These are phyloP conservation scores for Scenedesmus sp. DNA, from an alignment of 163 green algal species.

Conservation along the genomic window DNA sequence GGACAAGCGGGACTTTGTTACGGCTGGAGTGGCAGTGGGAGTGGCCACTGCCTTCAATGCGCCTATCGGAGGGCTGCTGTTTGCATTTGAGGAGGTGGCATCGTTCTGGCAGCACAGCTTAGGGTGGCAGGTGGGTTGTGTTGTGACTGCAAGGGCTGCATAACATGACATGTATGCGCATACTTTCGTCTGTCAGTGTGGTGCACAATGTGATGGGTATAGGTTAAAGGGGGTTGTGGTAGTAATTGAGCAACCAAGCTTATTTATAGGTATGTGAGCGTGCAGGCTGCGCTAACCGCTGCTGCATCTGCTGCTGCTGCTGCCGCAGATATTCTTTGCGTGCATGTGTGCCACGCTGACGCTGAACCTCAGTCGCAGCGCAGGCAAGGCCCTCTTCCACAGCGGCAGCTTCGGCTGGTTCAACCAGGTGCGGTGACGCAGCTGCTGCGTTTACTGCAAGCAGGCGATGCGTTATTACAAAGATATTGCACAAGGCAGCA, in stretches of 20 bases:
- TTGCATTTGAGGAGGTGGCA: constrained; percentile 94
- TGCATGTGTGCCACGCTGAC: constrained; percentile 86
- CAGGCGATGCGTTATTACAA: not conserved
- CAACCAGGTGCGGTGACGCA: constrained; percentile 59
- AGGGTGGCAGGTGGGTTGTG: constrained; percentile 64
- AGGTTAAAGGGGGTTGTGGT: too few relatives aligned
- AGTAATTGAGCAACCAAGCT: too few relatives aligned
- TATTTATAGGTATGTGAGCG: too few relatives aligned
- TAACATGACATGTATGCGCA: not conserved
- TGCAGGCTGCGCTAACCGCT: not conserved
- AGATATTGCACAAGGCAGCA: too few relatives aligned
- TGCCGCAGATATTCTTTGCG: constrained; percentile 83
- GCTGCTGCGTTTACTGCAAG: not conserved
- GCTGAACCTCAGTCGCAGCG: constrained; percentile 80
- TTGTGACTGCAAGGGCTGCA: too few relatives aligned
- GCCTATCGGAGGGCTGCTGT: constrained; percentile 85
- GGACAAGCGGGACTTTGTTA: constrained; percentile 96
- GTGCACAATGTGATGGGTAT: too few relatives aligned
- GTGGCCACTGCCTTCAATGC: constrained; percentile 89
- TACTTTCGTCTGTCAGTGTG: not conserved
- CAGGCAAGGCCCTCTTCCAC: constrained; percentile 67
- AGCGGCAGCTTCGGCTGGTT: constrained; percentile 87
- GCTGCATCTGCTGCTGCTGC: not conserved
- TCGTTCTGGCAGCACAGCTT: constrained; percentile 86
- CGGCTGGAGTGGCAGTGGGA: constrained; percentile 86